These are phyloP conservation scores for Beauveria medogensis DNA, from an alignment of 2,329 filamentous ascomycete species.

Conservation along the genomic window DNA sequence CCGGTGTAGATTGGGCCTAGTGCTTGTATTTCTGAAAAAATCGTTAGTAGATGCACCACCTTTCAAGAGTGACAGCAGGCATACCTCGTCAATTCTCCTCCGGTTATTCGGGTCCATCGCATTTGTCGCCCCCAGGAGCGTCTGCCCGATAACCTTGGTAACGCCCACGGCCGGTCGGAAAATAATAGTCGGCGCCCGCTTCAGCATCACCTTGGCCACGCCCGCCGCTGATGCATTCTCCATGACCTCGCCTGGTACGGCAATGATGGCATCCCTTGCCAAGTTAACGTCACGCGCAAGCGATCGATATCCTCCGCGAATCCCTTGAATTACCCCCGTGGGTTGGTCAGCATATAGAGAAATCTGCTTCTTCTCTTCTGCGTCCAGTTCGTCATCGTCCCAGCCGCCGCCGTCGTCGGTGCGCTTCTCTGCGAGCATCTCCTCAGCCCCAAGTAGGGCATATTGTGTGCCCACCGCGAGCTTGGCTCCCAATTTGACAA, in stretches of 20 bases:
- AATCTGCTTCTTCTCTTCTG: slow-evolving; percentile 68
- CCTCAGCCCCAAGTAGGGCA: slow-evolving; percentile 83
- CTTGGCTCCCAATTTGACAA: slow-evolving; percentile 92
- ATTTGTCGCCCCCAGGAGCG: slow-evolving; percentile 86
- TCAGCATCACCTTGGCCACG: slow-evolving; percentile 69
- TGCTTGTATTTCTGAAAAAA: slow-evolving; percentile 12
- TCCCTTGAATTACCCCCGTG: slow-evolving; percentile 75
- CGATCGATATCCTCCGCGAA: slow-evolving; percentile 74
- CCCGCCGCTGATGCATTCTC: slow-evolving; percentile 76
- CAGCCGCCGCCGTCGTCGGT: slow-evolving; percentile 32
- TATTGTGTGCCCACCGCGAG: slow-evolving; percentile 91
- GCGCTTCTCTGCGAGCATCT: slow-evolving; percentile 51
- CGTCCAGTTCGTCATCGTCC: slow-evolving; percentile 56
- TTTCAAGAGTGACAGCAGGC: slow-evolving; percentile 22
- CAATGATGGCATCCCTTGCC: slow-evolving; percentile 85
- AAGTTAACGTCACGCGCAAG: slow-evolving; percentile 80
- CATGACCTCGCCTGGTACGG: slow-evolving; percentile 84
- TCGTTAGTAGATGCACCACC: neutral
- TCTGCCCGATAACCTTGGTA: slow-evolving; percentile 80
- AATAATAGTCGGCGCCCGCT: slow-evolving; percentile 84
- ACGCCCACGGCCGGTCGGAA: slow-evolving; percentile 85
- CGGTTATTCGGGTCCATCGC: slow-evolving; percentile 76
- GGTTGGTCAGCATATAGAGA: slow-evolving; percentile 93
- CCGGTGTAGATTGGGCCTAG: neutral
- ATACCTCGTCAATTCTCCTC: slow-evolving; percentile 79